phyloP scores from a whole-genome alignment of 1,284 basidiomycete genomes.

The Apiotrichum gracile region DNA sequence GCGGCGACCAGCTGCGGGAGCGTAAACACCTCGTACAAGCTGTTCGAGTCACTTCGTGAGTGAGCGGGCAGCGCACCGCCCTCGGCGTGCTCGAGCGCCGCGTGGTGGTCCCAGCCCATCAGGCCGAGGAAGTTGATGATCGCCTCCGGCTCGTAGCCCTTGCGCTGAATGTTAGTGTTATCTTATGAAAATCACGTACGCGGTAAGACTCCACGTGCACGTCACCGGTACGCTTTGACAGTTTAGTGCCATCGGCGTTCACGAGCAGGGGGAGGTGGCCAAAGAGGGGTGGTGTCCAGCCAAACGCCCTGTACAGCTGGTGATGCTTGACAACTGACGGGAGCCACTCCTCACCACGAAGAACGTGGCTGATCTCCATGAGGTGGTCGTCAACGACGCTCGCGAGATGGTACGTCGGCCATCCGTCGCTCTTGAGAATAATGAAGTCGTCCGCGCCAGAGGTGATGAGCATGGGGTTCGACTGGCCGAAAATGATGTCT shows the following conservation, averaged over 20 bases:
- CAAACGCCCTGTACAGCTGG: slow-evolving; percentile 76
- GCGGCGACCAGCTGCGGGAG: slow-evolving; percentile 34
- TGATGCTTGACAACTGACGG: slow-evolving; percentile 90
- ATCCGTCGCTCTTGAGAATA: slow-evolving; percentile 83
- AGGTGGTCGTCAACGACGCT: slow-evolving; percentile 91
- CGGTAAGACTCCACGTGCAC: slow-evolving; percentile 81
- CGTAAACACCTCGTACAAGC: slow-evolving; percentile 39
- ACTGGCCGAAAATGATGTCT: slow-evolving; percentile 31
- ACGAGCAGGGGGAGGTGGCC: slow-evolving; percentile 87
- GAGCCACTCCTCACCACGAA: slow-evolving; percentile 98
- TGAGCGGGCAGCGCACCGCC: slow-evolving; percentile 35
- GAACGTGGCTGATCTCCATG: slow-evolving; percentile 93
- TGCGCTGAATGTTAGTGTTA: slow-evolving; percentile 30
- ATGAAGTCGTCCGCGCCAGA: slow-evolving; percentile 70
- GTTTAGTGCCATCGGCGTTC: slow-evolving; percentile 86
- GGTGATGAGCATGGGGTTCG: slow-evolving; percentile 20
- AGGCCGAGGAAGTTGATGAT: slow-evolving; percentile 89
- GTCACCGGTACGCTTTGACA: slow-evolving; percentile 89
- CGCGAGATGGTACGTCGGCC: slow-evolving; percentile 95
- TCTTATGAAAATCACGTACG: slow-evolving; percentile 46
- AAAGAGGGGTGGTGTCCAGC: slow-evolving; percentile 67
- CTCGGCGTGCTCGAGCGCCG: slow-evolving; percentile 11
- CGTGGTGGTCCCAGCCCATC: slow-evolving; percentile 76
- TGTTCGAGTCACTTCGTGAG: slow-evolving; percentile 30
- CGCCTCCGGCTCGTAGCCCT: slow-evolving; percentile 84